Percentiles rank a stretch among this genome's conserved stretches.
phyloP scores from a whole-genome alignment of 176 grass and related monocot genomes.

The Carex parvula region DNA sequence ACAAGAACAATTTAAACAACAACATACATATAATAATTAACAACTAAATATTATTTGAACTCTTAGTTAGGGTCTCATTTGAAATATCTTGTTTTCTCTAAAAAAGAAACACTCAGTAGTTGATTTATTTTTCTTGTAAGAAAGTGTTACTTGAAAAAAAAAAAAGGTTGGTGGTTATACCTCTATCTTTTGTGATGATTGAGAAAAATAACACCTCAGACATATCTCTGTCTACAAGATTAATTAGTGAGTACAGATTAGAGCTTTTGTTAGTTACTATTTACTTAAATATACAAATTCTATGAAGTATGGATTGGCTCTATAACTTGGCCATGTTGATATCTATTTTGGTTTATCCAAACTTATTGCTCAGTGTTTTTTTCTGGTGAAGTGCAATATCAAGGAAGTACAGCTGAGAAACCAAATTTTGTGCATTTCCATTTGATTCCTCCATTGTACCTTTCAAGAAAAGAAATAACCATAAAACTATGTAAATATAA shows the following conservation, averaged over 20 bases:
- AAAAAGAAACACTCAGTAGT: not conserved
- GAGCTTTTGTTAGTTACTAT: not conserved
- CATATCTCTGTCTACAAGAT: not conserved
- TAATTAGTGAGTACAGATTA: not conserved
- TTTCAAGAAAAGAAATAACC: conserved; percentile 3
- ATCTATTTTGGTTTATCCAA: not conserved
- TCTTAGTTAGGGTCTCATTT: not conserved
- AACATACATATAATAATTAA: not conserved
- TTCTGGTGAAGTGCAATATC: conserved; percentile 2
- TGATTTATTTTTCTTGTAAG: conserved; percentile 27
- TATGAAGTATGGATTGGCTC: no score
- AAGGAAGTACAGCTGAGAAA: not conserved
- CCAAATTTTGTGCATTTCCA: not conserved
- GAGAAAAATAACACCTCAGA: not conserved
- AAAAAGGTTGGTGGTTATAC: conserved; percentile 7
- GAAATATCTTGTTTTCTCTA: not conserved
- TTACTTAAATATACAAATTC: conserved; percentile 1
- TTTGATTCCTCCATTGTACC: not conserved
- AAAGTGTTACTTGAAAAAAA: not conserved
- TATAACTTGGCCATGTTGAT: not conserved
- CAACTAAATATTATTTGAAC: not conserved
- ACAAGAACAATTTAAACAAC: conserved; percentile 13
- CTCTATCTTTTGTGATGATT: not conserved
- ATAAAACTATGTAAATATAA: conserved; percentile 8
- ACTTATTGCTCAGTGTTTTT: conserved; percentile 23